Conservation (phyloP, 768 basidiomycete genomes). For the Lentinula aciculospora region DNA sequence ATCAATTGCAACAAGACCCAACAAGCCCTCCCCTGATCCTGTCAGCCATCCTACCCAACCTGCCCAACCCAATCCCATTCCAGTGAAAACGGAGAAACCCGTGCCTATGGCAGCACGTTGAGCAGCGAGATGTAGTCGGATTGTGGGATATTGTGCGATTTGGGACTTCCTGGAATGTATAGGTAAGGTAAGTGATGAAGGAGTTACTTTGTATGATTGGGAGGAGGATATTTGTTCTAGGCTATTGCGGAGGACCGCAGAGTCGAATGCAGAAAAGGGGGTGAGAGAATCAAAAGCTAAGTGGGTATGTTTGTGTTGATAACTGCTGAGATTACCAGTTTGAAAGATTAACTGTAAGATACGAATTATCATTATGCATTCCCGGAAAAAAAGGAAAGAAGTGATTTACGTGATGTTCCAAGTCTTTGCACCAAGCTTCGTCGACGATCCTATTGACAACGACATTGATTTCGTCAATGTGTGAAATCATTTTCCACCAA, state of each 20-base stretch:
- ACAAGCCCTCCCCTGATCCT: conserved; percentile 32
- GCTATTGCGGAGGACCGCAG: conserved; percentile 52
- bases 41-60: conserved; percentile 51
- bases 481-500: conserved; percentile 41
- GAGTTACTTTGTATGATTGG: conserved; percentile 38
- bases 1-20: conserved; percentile 38
- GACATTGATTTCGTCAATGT: conserved; percentile 39
- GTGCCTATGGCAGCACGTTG: conserved; percentile 52
- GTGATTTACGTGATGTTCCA: conserved; percentile 44
- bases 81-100: conserved; percentile 39
- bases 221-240: conserved; percentile 47
- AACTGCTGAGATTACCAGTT: conserved; percentile 48
- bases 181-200: conserved; percentile 43
- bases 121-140: conserved; percentile 56
- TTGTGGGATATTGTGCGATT: conserved; percentile 49
- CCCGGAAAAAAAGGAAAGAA: neutral
- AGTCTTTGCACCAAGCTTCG: conserved; percentile 35
- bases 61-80: conserved; percentile 53
- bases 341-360: conserved; percentile 54
- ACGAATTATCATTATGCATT: neutral
- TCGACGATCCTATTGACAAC: conserved; percentile 31
- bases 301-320: conserved; percentile 38
- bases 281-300: conserved; percentile 35
- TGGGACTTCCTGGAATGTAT: conserved; percentile 46
- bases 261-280: conserved; percentile 34